Conservation (phyloP, 192 early-diverging fungal genomes). For the Backusella luteola region DNA sequence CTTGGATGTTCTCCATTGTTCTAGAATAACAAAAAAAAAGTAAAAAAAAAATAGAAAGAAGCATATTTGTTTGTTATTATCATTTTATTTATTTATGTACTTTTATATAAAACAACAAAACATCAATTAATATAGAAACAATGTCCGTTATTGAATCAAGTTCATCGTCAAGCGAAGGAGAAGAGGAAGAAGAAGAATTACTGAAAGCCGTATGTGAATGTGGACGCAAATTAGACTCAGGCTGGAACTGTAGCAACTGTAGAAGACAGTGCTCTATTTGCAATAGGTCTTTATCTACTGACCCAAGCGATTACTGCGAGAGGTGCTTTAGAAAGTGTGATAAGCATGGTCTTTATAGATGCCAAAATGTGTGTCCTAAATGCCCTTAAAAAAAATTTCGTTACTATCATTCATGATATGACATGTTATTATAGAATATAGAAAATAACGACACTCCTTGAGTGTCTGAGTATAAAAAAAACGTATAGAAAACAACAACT, state of each 20-base stretch:
- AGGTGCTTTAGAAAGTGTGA: slow-evolving; percentile 7
- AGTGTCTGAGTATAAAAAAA: neutral
- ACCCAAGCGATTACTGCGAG: slow-evolving; percentile 5
- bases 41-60: neutral
- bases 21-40: neutral
- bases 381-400: neutral
- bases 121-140: neutral
- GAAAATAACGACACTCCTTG: neutral
- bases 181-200: neutral
- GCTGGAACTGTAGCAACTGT: slow-evolving; percentile 9
- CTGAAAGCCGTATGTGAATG: neutral
- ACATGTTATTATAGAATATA: neutral
- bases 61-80: neutral
- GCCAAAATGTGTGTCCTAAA: neutral
- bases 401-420: neutral
- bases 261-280: neutral
- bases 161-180: neutral
- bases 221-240: neutral
- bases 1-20: neutral
- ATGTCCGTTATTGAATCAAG: neutral
- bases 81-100: neutral
- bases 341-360: neutral
- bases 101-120: slow-evolving; percentile 3
- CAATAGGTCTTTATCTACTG: neutral
- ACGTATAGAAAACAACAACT: neutral